Base-by-base conservation (phyloP, 2,329 filamentous ascomycete species). In the Plenodomus lindquistii region DNA sequence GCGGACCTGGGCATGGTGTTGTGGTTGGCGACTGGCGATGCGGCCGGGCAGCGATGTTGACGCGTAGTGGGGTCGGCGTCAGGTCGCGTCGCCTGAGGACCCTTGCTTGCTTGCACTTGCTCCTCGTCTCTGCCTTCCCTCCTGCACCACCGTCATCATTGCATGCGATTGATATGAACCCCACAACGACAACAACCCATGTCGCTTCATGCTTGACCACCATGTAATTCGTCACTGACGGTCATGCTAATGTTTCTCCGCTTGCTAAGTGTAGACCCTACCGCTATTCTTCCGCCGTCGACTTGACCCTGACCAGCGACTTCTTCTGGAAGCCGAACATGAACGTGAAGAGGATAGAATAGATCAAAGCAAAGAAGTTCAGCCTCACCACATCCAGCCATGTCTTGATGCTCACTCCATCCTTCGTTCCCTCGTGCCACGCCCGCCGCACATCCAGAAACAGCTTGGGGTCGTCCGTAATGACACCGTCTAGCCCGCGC, bases 401-500 rank as follows among this genome's bases (percentile, higher is more conserved):
- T 18, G 62, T 54, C 46, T 52, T 46, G n/a, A 69, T 22, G 9
- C 66, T 48, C 20, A 73, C 47, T 1, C 62, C 60, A 21, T 65
- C 60, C 38, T 63, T 65, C 42, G 54, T 62, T 4, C 62, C 63
- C 42, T 74, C 72, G 38, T 77, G 72, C 62, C 72, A 77, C 11
- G 62, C 62, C 21, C 77, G 55, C 31, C 64, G 70, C 51, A 90
- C 79, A 37, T 86, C 80, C 19, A 85, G 66, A 63, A 85, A 93
- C 56, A 81, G 72, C 65, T 81, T 81, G 1, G 89, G 89, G 59
- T 96, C 85, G 65, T 97, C 92, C 0, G 91, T 96, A 44, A 96
- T 85, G 4, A 96, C 87, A 1, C 89, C 92, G 60, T 96, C 89
- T 1, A 96, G 75, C 2, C 72, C 69, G 36, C 81, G 74, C 21